Evolutionary conservation across 2,329 filamentous ascomycete genomes (phyloP).

Genomic region (Neopestalotiopsis rosae): DNA sequence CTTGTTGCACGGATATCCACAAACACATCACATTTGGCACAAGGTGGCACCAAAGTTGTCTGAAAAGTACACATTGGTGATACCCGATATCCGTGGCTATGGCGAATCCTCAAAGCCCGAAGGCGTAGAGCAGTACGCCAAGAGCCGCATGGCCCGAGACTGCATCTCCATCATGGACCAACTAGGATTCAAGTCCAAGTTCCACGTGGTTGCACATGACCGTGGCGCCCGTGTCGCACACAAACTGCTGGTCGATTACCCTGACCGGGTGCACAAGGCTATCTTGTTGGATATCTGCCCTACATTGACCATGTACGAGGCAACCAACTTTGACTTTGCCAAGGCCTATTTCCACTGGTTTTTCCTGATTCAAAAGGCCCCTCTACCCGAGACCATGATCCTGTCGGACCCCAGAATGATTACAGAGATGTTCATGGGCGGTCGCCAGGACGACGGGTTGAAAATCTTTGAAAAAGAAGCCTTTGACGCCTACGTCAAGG

Average conservation of each 20-base stretch:
- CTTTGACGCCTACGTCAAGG: constrained; percentile 47
- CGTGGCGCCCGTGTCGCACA: constrained; percentile 61
- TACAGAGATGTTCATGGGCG: constrained; percentile 48
- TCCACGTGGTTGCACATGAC: constrained; percentile 61
- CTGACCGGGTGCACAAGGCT: constrained; percentile 43
- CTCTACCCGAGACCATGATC: constrained; percentile 57
- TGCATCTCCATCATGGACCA: constrained; percentile 50
- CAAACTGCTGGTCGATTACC: constrained; percentile 55
- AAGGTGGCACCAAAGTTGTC: constrained; percentile 45
- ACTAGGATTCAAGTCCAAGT: constrained; percentile 42
- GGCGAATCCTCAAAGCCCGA: constrained; percentile 53
- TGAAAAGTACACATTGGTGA: constrained; percentile 46
- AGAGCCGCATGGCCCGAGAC: constrained; percentile 55
- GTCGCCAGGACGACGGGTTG: constrained; percentile 40
- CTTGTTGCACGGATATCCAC: constrained; percentile 58
- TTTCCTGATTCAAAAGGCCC: constrained; percentile 57
- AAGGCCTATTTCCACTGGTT: constrained; percentile 64
- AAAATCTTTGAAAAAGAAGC: constrained; percentile 39
- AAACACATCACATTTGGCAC: constrained; percentile 60
- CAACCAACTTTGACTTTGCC: constrained; percentile 48
- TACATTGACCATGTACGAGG: constrained; percentile 57
- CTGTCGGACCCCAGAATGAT: constrained; percentile 43
- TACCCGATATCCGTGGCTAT: constrained; percentile 57
- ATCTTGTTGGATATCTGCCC: constrained; percentile 60
- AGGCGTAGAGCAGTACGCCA: constrained; percentile 44